Percentiles rank a stretch among this genome's conserved stretches.
Evolutionary conservation across 2,329 filamentous ascomycete species (phyloP).

Genomic region (Ascochyta viciae-villosae): DNA sequence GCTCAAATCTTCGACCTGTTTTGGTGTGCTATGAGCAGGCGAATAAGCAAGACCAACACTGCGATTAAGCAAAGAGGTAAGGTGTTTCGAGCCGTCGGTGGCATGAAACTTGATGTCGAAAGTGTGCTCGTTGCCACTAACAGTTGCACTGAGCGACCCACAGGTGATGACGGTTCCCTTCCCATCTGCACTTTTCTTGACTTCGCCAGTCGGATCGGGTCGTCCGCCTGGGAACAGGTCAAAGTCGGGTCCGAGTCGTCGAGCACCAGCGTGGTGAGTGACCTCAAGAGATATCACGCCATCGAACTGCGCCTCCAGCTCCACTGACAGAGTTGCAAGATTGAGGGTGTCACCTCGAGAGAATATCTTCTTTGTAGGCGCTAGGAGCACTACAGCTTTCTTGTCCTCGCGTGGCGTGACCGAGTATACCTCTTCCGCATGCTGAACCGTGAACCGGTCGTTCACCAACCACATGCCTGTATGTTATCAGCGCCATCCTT

Average conservation of each 20-base stretch:
- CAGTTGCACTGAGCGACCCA: constrained; percentile 61
- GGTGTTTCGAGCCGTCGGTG: constrained; percentile 55
- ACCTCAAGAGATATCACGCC: constrained; percentile 67
- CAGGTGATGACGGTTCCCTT: constrained; percentile 59
- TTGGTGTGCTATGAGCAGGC: constrained; percentile 60
- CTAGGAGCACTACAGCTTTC: constrained; percentile 62
- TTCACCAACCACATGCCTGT: constrained; percentile 69
- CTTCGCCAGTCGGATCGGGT: constrained; percentile 48
- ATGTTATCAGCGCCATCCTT: constrained; percentile 14
- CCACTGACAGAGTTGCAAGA: constrained; percentile 62
- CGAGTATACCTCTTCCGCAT: constrained; percentile 69
- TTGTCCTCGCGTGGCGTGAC: constrained; percentile 55
- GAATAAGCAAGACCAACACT: constrained; percentile 66
- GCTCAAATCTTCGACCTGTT: constrained; percentile 61
- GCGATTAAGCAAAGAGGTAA: constrained; percentile 63
- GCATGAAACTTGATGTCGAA: constrained; percentile 66
- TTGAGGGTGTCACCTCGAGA: constrained; percentile 65
- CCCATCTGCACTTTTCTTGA: constrained; percentile 48
- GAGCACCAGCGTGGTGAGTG: constrained; percentile 64
- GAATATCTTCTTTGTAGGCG: constrained; percentile 63
- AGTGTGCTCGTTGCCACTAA: constrained; percentile 57
- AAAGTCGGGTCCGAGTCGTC: constrained; percentile 62
- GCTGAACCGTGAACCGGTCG: constrained; percentile 67
- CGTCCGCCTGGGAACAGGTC: constrained; percentile 63
- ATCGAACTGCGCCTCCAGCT: constrained; percentile 64